Evolutionary conservation across 441 rosid genomes (phyloP).

Genomic region (Eutrema salsugineum): DNA sequence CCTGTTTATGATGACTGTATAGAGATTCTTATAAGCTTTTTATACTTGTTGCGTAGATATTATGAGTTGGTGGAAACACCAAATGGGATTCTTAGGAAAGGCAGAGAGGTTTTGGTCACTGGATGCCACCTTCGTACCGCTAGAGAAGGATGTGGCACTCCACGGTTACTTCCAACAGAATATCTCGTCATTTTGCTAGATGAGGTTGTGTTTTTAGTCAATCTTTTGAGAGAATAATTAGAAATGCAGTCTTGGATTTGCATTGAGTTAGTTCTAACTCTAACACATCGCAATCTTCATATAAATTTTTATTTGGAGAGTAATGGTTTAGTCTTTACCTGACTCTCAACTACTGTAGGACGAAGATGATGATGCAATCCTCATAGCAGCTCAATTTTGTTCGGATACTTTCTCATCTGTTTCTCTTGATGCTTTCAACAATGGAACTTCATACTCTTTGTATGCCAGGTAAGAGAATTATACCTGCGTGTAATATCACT

Average conservation of each 20-base stretch:
- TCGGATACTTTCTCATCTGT: slow-evolving; percentile 83
- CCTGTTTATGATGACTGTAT: neutral
- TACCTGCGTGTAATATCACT: neutral
- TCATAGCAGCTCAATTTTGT: slow-evolving; percentile 83
- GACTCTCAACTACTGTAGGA: slow-evolving; percentile 49
- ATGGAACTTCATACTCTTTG: slow-evolving; percentile 68
- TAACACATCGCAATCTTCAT: neutral
- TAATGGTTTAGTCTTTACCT: slow-evolving; percentile 19
- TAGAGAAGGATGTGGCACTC: slow-evolving; percentile 75
- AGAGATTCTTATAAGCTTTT: slow-evolving; percentile 9
- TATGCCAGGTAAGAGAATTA: slow-evolving; percentile 63
- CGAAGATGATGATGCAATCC: slow-evolving; percentile 78
- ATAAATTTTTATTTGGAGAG: neutral
- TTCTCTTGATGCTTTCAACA: slow-evolving; percentile 53
- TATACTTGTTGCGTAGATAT: slow-evolving; percentile 39
- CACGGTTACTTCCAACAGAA: slow-evolving; percentile 93
- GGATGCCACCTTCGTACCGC: slow-evolving; percentile 94
- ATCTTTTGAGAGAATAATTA: neutral
- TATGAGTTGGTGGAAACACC: slow-evolving; percentile 79
- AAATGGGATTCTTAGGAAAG: slow-evolving; percentile 74
- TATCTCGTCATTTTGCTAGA: slow-evolving; percentile 85
- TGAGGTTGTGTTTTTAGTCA: slow-evolving; percentile 48
- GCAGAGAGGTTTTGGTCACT: slow-evolving; percentile 84
- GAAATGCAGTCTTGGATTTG: neutral
- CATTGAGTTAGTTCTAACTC: slow-evolving; percentile 3